These are phyloP conservation scores for Ustilago tritici DNA, from an alignment of 1,284 basidiomycete genomes.

Conservation along the genomic window DNA sequence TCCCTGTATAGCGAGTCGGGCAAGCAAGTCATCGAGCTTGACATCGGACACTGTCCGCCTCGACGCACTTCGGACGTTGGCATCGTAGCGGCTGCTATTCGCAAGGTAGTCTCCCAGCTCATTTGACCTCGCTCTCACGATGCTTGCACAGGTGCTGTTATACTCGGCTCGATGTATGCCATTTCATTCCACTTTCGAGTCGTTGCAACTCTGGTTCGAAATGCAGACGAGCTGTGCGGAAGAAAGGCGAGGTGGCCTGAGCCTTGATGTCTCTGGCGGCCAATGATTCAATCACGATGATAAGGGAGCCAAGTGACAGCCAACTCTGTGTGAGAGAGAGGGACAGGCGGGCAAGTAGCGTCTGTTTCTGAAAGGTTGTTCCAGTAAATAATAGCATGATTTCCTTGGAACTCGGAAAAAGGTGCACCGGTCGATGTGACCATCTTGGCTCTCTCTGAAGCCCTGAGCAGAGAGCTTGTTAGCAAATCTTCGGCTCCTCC, in stretches of 20 bases:
- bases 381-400: neutral
- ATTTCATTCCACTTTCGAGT: neutral
- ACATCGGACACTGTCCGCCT: slow-evolving; percentile 47
- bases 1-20: slow-evolving; percentile 20
- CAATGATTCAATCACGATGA: neutral
- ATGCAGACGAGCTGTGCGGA: neutral
- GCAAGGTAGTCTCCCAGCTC: slow-evolving; percentile 3
- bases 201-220: neutral
- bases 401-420: slow-evolving; percentile 2
- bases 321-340: too few relatives aligned
- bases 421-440: neutral
- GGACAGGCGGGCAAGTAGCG: neutral
- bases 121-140: neutral
- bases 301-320: too few relatives aligned
- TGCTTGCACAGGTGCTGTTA: neutral
- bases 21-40: slow-evolving; percentile 41
- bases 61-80: slow-evolving; percentile 34
- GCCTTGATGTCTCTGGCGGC: neutral
- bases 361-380: neutral
- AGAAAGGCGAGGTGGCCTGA: neutral
- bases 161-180: neutral
- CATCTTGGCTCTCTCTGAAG: neutral
- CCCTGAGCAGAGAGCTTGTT: too few relatives aligned
- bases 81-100: slow-evolving; percentile 31
- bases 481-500: too few relatives aligned